A percentile compares a stretch with the other conserved stretches of the same genome.
These are phyloP conservation scores for Fraxinus latifolia DNA, from an alignment of 305 asterid genomes.

Conservation along the genomic window DNA sequence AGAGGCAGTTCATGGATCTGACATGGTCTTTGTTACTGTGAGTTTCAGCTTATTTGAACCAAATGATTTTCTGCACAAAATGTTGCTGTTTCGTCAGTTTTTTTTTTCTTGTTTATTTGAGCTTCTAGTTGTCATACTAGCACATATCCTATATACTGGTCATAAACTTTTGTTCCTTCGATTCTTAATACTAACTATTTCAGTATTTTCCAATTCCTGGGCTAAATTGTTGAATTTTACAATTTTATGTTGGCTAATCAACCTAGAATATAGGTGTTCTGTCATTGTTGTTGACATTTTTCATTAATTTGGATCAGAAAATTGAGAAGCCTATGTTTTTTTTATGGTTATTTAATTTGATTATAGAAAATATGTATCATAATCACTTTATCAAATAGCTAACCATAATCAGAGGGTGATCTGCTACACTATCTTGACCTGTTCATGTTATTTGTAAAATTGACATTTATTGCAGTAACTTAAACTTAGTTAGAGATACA, in stretches of 20 bases:
- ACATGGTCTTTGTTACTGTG: conserved; percentile 9
- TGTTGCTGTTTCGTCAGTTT: neutral
- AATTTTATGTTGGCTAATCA: neutral
- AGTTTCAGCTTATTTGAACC: neutral
- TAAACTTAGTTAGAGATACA: neutral
- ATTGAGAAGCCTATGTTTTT: neutral
- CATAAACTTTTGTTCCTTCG: neutral
- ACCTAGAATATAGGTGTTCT: conserved; percentile 1
- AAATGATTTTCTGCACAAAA: neutral
- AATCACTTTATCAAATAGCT: neutral
- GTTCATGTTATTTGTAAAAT: neutral
- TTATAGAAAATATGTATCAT: neutral
- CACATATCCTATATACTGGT: neutral
- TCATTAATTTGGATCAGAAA: neutral
- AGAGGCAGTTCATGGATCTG: conserved; percentile 24
- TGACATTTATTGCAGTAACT: neutral
- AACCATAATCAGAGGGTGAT: neutral
- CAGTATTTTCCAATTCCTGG: neutral
- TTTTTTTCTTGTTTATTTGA: neutral
- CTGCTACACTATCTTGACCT: neutral
- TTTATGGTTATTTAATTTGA: neutral
- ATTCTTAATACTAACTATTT: neutral
- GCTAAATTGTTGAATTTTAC: neutral
- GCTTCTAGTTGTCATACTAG: neutral
- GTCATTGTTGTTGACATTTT: neutral